Evolutionary conservation across 108 stramenopile species (phyloP).

Genomic region (Cyclotella kingstonii): DNA sequence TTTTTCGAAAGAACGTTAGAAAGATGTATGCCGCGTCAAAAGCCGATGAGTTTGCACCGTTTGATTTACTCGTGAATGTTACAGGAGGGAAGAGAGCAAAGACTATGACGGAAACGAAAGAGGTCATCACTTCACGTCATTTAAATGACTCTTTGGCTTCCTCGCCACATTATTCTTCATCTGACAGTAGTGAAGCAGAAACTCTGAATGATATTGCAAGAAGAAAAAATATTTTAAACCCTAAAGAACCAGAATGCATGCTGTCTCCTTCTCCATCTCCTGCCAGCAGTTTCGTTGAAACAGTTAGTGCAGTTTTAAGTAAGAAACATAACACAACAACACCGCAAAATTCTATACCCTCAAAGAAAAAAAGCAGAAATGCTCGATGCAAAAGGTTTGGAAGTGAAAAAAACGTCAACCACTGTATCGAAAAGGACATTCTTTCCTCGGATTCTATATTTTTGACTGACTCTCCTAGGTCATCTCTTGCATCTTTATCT

Average conservation of each 20-base stretch:
- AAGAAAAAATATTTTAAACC: not conserved
- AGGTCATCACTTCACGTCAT: not conserved
- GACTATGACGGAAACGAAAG: not conserved
- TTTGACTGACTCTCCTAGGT: too few relatives aligned
- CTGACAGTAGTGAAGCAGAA: constrained; percentile 4
- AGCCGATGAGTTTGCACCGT: constrained; percentile 41
- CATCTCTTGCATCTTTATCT: too few relatives aligned
- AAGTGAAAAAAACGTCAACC: too few relatives aligned
- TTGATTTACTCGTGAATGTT: constrained; percentile 36
- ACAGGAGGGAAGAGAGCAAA: constrained; percentile 2
- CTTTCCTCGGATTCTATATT: too few relatives aligned
- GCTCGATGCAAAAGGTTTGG: too few relatives aligned
- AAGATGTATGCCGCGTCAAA: constrained; percentile 31
- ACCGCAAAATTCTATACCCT: too few relatives aligned
- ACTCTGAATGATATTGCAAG: not conserved
- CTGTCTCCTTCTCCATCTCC: constrained; percentile 9
- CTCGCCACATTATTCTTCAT: not conserved
- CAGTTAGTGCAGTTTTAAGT: constrained; percentile 6
- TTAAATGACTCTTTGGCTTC: not conserved
- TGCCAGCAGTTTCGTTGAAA: not conserved
- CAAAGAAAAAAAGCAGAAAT: too few relatives aligned
- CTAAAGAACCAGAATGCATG: not conserved
- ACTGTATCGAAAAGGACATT: too few relatives aligned
- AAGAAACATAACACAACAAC: constrained; percentile 8
- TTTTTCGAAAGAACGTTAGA: constrained; percentile 24